A percentile compares a stretch with the other conserved stretches of the same genome.
Conservation (phyloP, 1,284 basidiomycete species). For the Ustilago xerochloae region DNA sequence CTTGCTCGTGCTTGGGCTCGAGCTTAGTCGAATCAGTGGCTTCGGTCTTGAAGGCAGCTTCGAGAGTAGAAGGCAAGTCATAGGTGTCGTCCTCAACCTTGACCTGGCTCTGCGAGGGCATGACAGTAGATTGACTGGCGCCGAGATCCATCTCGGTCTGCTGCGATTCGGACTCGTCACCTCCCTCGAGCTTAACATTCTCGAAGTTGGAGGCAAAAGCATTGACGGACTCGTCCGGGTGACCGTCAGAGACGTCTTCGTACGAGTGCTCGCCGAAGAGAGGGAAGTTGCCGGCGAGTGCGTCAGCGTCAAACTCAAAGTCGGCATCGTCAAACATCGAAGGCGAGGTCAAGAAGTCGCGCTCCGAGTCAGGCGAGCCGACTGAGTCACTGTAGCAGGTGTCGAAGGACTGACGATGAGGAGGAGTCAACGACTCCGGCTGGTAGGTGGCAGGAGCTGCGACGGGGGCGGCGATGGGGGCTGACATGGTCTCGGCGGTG, state of each 20-base stretch:
- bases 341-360: conserved; percentile 48
- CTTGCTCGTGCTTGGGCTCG: conserved; percentile 23
- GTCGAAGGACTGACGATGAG: conserved; percentile 40
- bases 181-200: conserved; percentile 38
- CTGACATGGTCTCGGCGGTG: not conserved
- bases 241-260: conserved; percentile 17
- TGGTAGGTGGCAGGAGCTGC: conserved; percentile 4
- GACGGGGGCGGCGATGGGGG: not conserved
- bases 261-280: conserved; percentile 35
- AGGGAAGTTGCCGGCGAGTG: conserved; percentile 23
- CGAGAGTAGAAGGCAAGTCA: conserved; percentile 21
- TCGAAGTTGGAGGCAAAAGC: conserved; percentile 24
- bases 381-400: conserved; percentile 40
- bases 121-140: conserved; percentile 40
- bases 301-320: conserved; percentile 41
- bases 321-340: conserved; percentile 45
- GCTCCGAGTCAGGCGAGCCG: conserved; percentile 46
- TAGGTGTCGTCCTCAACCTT: conserved; percentile 32
- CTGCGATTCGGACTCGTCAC: conserved; percentile 29
- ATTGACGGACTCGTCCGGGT: conserved; percentile 13
- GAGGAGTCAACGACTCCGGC: conserved; percentile 24
- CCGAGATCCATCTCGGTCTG: conserved; percentile 11
- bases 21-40: conserved; percentile 4
- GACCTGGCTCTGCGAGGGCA: conserved; percentile 26
- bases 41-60: conserved; percentile 36